Percentiles rank a stretch among this genome's conserved stretches.
Evolutionary conservation across 345 rosid species (phyloP).

Genomic region (Acer yangbiense): DNA sequence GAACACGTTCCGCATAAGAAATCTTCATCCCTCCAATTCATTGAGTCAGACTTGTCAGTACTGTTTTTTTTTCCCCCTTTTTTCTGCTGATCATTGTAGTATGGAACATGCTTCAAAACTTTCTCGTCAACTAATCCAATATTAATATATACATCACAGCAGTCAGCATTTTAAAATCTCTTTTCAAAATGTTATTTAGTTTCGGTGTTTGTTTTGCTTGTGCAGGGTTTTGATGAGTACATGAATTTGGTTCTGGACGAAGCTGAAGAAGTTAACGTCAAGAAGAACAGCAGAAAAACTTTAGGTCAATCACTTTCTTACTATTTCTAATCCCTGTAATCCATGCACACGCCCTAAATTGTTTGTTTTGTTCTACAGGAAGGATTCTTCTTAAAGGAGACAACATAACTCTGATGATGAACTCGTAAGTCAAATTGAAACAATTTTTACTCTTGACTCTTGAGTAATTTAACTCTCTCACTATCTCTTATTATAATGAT

Average conservation of each 20-base stretch:
- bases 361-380: constrained; percentile 45
- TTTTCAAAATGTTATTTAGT: not conserved
- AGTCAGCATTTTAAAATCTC: not conserved
- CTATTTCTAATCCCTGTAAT: not conserved
- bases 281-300: constrained; percentile 82
- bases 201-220: constrained; percentile 11
- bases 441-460: not conserved
- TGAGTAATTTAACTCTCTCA: not conserved
- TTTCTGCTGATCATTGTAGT: not conserved
- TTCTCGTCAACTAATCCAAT: not conserved
- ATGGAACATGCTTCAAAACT: not conserved
- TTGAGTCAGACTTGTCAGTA: not conserved
- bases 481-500: not conserved
- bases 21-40: not conserved
- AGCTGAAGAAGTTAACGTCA: constrained; percentile 89
- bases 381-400: constrained; percentile 91
- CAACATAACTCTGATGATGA: constrained; percentile 94
- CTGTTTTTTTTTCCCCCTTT: not conserved
- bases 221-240: constrained; percentile 94
- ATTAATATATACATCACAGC: not conserved
- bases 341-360: not conserved
- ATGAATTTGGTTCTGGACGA: constrained; percentile 98
- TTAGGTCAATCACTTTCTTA: constrained; percentile 47
- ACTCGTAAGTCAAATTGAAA: constrained; percentile 50
- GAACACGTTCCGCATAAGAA: not conserved